Evolutionary conservation across 2,329 filamentous ascomycete species (phyloP), one percentile per base, ranked within the genome.

Genomic region (Colletotrichum truncatum): DNA sequence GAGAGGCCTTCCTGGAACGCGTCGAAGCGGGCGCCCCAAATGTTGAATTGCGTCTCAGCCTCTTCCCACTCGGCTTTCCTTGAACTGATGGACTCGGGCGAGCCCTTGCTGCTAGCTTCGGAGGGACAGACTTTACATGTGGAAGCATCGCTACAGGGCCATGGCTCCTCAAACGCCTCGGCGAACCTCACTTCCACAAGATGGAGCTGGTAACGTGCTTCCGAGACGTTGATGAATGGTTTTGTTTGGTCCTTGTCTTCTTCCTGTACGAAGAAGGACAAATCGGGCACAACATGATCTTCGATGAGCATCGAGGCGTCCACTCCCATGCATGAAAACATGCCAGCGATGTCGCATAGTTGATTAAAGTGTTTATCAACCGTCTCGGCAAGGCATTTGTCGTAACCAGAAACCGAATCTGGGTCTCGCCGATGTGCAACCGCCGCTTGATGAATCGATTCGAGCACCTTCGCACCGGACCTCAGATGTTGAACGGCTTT

Each of bases 291-390:
- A 3, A 64, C 18, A 12, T 53, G 46, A n/a, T 51, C 25, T n/a
- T 64, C 61, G 32, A 49, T 54, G 1, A 64, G 48, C 55, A 60
- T 54, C 0, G 61, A 53, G 10, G 55, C 48, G 23, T 61, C 55
- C 61, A 64, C 53, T 38, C 61, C 61, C 39, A 64, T 52, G n/a
- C 48, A 61, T 1, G 39, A 39, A 12, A 64, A 64, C 61, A 64
- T 60, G 48, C 41, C 26, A 0, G 61, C 32, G 25, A 64, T 60
- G 18, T 64, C 61, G 32, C 61, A 64, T 4, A 64, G 39, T 32
- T 64, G 61, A 23, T 21, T 23, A 9, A 64, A 64, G 23, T 64
- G 56, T 2, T 41, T 49, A 10, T 34, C 23, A 0, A 64, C 61
- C 16, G 61, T 64, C 39, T 64, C 61, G 18, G 18, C 55, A 9